Percentiles rank a stretch among this genome's conserved stretches.
phyloP scores from a whole-genome alignment of 1,139 yeast species.

The Yamadazyma atmosphaerica region DNA sequence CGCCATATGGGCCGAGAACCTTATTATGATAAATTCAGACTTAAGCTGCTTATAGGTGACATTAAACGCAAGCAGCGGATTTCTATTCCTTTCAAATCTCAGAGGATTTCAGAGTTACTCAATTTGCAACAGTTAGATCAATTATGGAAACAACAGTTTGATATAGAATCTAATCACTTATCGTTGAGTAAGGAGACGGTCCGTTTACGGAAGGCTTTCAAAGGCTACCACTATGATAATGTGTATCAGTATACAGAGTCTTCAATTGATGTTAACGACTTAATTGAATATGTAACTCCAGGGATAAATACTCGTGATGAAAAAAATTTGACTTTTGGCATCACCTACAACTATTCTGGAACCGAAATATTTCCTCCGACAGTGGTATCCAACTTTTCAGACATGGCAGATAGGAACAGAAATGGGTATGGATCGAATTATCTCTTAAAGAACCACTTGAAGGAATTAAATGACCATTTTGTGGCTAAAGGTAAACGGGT shows the following conservation, averaged over 20 bases:
- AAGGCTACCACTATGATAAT: constrained; percentile 13
- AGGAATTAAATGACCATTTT: constrained; percentile 5
- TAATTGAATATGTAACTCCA: constrained; percentile 10
- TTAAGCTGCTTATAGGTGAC: not conserved
- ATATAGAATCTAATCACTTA: constrained; percentile 10
- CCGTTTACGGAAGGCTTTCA: constrained; percentile 14
- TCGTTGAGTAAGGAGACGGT: constrained; percentile 17
- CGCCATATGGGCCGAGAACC: not conserved
- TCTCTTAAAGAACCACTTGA: constrained; percentile 9
- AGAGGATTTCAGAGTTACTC: not conserved
- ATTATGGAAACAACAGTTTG: constrained; percentile 7
- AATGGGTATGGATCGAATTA: constrained; percentile 11
- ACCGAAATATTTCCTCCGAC: constrained; percentile 20
- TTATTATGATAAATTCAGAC: not conserved
- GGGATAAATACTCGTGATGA: constrained; percentile 1
- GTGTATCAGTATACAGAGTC: constrained; percentile 21
- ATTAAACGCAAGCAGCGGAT: not conserved
- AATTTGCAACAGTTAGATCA: constrained; percentile 6
- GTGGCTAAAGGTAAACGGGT: constrained; percentile 1
- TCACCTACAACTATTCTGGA: constrained; percentile 20
- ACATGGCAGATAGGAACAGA: constrained; percentile 4
- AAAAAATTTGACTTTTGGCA: constrained; percentile 16
- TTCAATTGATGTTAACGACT: constrained; percentile 18
- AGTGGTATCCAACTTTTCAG: constrained; percentile 14
- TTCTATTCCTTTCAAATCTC: not conserved